Evolutionary conservation across 1,284 basidiomycete genomes (phyloP), one percentile per base, ranked within the genome.

Genomic region (Spongispora temasekensis): DNA sequence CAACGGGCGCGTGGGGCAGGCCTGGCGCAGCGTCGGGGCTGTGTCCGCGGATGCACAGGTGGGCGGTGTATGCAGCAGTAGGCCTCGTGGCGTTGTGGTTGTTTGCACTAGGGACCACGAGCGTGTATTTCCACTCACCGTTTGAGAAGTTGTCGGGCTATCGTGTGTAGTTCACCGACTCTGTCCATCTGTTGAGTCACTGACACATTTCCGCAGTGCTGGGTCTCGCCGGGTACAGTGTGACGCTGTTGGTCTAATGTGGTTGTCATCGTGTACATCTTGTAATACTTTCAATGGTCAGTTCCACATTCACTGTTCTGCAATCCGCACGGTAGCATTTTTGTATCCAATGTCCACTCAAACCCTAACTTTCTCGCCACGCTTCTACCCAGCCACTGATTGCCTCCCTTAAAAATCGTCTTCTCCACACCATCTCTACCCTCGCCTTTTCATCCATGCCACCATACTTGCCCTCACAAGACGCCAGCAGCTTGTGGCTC

Each of bases 111-210:
- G 84, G 85, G 64, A 91, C 90, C 56, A 98, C 96, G 17, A 87
- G 90, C 53, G 78, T 97, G 17, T 98, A 95, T 76, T 98, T 97
- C 79, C 96, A 98, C 71, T 85, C 90, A 7, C 91, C 93, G 0
- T 76, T 83, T 28, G 96, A 98, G 79, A 98, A 98, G 78, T 64
- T 94, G 40, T 86, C 89, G 1, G 96, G 96, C 3, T 89, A 91
- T 58, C 46, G 93, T 94, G 68, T 71, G 90, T 86, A n/a, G 44
- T 25, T 13, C 9, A 3, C 7, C n/a, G 23, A 5, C 15, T 46
- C 42, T 25, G 13, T 44, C n/a, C 23, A 30, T 13, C 2, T 42
- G 30, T 60, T 37, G 35, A 50, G n/a, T 57, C 53, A 46, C 58
- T 65, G 10, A 67, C 50, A 5, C 46, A 15, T 54, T 56, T 63